Percentiles rank a stretch among this genome's conserved stretches.
phyloP scores from a whole-genome alignment of 148 eudicot species.

The Rhododendron simsii region DNA sequence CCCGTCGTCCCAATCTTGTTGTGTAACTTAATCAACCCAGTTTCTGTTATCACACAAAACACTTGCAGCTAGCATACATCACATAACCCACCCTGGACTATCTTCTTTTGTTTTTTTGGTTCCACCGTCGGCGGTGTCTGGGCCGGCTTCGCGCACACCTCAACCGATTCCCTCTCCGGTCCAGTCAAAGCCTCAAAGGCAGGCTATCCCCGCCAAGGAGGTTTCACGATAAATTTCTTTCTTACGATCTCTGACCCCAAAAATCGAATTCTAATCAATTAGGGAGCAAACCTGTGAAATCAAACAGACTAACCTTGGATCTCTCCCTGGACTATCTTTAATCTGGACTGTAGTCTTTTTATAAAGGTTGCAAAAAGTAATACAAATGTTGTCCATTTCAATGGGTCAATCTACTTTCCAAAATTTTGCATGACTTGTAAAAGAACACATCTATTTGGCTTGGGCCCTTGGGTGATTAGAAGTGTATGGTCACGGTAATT shows the following conservation, averaged over 20 bases:
- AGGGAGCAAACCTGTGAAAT: too few relatives aligned
- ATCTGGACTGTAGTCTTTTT: background rate
- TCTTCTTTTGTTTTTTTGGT: background rate
- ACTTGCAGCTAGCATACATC: background rate
- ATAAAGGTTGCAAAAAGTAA: background rate
- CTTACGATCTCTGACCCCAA: too few relatives aligned
- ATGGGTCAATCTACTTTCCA: background rate
- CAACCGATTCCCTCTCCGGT: too few relatives aligned
- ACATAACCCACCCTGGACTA: background rate
- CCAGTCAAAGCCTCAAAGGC: too few relatives aligned
- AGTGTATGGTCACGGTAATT: background rate
- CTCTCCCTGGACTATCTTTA: background rate
- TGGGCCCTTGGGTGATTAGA: background rate
- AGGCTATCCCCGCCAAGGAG: too few relatives aligned
- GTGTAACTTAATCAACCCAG: background rate
- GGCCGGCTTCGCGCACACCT: too few relatives aligned
- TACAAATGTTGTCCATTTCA: background rate
- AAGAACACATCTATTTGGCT: background rate
- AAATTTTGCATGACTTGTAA: background rate
- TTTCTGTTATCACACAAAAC: background rate
- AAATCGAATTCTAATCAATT: too few relatives aligned
- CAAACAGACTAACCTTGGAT: too few relatives aligned
- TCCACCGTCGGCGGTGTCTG: too few relatives aligned
- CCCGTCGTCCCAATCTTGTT: background rate
- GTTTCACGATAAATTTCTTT: too few relatives aligned